Evolutionary conservation across 2,329 filamentous ascomycete genomes (phyloP).

Genomic region (Aspergillus calidoustus): DNA sequence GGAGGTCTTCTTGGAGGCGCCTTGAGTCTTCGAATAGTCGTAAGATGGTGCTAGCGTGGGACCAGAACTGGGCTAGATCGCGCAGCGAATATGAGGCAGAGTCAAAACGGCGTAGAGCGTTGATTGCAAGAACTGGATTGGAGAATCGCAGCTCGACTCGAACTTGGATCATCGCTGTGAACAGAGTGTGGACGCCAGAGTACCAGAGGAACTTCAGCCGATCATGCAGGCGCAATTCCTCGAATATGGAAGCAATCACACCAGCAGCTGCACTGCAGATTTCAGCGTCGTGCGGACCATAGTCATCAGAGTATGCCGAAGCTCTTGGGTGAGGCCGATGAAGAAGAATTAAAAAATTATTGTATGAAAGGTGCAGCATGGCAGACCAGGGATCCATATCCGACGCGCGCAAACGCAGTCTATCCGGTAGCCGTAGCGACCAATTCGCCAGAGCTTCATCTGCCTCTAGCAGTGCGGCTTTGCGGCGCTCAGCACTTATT

Average conservation of each 20-base stretch:
- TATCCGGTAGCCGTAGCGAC: constrained; percentile 48
- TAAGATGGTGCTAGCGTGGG: constrained; percentile 48
- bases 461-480: constrained; percentile 46
- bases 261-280: constrained; percentile 52
- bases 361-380: constrained; percentile 51
- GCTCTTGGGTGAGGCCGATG: constrained; percentile 51
- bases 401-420: constrained; percentile 44
- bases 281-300: constrained; percentile 51
- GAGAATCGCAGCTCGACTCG: constrained; percentile 52
- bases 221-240: constrained; percentile 48
- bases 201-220: constrained; percentile 50
- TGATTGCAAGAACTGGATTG: constrained; percentile 51
- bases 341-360: constrained; percentile 52
- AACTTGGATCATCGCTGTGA: constrained; percentile 54
- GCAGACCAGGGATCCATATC: constrained; percentile 51
- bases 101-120: constrained; percentile 50
- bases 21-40: constrained; percentile 51
- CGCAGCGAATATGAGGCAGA: constrained; percentile 48
- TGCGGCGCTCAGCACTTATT: constrained; percentile 45
- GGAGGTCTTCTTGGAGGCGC: constrained; percentile 47
- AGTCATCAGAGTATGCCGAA: constrained; percentile 49
- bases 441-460: constrained; percentile 49
- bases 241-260: constrained; percentile 51
- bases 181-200: constrained; percentile 49
- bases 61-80: constrained; percentile 48